These are phyloP conservation scores for Yamadazyma aaseri DNA, from an alignment of 1,139 yeast species.

Conservation along the genomic window DNA sequence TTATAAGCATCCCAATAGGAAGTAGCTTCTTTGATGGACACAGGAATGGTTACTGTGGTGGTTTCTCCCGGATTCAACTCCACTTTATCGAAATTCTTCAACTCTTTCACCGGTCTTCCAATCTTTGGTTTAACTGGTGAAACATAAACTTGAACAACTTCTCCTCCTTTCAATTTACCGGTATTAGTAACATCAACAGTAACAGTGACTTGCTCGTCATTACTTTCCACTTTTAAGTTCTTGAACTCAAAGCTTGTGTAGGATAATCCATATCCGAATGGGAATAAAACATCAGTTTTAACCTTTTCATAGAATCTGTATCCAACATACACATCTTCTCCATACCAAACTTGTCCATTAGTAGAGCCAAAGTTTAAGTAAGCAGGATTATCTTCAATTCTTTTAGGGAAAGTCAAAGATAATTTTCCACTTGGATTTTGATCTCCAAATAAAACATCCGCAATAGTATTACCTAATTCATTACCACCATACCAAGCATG, in stretches of 20 bases:
- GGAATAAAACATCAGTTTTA: slow-evolving; percentile 46
- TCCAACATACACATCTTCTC: slow-evolving; percentile 58
- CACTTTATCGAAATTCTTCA: slow-evolving; percentile 55
- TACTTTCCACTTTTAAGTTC: slow-evolving; percentile 15
- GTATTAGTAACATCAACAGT: slow-evolving; percentile 42
- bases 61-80: slow-evolving; percentile 40
- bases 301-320: slow-evolving; percentile 57
- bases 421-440: slow-evolving; percentile 31
- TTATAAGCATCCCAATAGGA: slow-evolving; percentile 54
- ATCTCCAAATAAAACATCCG: slow-evolving; percentile 25
- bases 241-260: slow-evolving; percentile 45
- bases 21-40: slow-evolving; percentile 48
- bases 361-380: slow-evolving; percentile 33
- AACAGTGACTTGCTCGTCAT: slow-evolving; percentile 18
- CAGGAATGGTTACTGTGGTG: slow-evolving; percentile 29
- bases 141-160: slow-evolving; percentile 48
- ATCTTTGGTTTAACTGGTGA: slow-evolving; percentile 37
- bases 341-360: slow-evolving; percentile 54
- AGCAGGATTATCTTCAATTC: slow-evolving; percentile 44
- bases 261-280: slow-evolving; percentile 63
- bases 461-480: slow-evolving; percentile 24
- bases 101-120: slow-evolving; percentile 55
- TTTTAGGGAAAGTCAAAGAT: slow-evolving; percentile 46
- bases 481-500: slow-evolving; percentile 49
- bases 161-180: slow-evolving; percentile 42